Percentiles rank a stretch among this genome's conserved stretches.
phyloP scores from a whole-genome alignment of 164 flowering plant genomes.

The Annona cherimola region DNA sequence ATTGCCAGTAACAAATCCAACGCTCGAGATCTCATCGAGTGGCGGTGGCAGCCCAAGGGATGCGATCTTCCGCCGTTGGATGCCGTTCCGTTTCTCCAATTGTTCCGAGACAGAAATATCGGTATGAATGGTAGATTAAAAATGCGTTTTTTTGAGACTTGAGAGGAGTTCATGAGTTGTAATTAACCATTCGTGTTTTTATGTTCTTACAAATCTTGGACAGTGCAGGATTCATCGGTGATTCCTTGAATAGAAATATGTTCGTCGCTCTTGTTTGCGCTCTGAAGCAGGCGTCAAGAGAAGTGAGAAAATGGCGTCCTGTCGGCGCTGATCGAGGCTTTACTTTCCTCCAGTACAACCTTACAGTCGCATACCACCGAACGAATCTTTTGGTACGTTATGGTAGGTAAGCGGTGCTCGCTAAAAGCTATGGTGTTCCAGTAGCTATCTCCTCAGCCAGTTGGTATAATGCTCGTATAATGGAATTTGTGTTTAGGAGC shows the following conservation, averaged over 20 bases:
- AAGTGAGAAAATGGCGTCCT: constrained; percentile 93
- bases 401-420: constrained; percentile 72
- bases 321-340: constrained; percentile 93
- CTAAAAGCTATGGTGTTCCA: no score
- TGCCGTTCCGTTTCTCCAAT: constrained; percentile 56
- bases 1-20: constrained; percentile 54
- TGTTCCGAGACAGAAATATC: constrained; percentile 50
- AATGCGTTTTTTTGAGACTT: background rate
- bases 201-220: constrained; percentile 21
- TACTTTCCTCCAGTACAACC: constrained; percentile 75
- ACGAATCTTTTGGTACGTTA: constrained; percentile 93
- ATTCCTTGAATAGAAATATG: constrained; percentile 95
- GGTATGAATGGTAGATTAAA: constrained; percentile 33
- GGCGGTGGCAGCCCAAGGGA: constrained; percentile 75
- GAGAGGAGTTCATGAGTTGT: background rate
- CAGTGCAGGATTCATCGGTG: constrained; percentile 98
- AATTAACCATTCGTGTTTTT: background rate
- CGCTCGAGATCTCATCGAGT: constrained; percentile 42
- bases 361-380: constrained; percentile 90
- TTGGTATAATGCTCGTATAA: background rate
- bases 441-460: background rate
- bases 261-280: constrained; percentile 90
- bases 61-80: constrained; percentile 71
- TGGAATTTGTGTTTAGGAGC: background rate
- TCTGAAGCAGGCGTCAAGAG: constrained; percentile 48